These are phyloP conservation scores for Neonectria magnoliae DNA, from an alignment of 2,329 filamentous ascomycete genomes.

Conservation along the genomic window DNA sequence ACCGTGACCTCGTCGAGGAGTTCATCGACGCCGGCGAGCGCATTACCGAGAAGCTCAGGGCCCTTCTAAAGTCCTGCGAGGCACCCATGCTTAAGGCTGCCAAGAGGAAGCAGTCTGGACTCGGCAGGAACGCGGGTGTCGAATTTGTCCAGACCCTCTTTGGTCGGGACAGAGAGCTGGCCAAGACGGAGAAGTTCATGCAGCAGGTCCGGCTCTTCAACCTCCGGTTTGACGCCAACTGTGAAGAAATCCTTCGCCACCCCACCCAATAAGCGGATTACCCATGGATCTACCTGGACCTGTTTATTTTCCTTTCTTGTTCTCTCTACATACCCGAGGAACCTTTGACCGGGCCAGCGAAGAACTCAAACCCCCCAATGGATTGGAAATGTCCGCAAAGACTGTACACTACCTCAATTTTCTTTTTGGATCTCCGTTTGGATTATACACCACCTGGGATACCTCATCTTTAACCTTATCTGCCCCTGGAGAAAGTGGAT, in stretches of 20 bases:
- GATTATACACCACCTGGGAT: conserved; percentile 37
- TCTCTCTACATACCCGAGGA: conserved; percentile 36
- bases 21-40: conserved; percentile 91
- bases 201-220: conserved; percentile 87
- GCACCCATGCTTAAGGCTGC: conserved; percentile 92
- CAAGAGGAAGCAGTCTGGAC: conserved; percentile 72
- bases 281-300: conserved; percentile 38
- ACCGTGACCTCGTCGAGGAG: conserved; percentile 84
- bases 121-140: conserved; percentile 91
- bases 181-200: conserved; percentile 94
- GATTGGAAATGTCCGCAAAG: conserved; percentile 39
- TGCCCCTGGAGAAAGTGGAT: conserved; percentile 37
- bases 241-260: conserved; percentile 82
- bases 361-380: conserved; percentile 31
- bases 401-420: conserved; percentile 45
- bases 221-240: conserved; percentile 95
- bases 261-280: conserved; percentile 61
- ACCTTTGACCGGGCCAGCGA: conserved; percentile 33
- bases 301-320: conserved; percentile 33
- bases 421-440: conserved; percentile 39
- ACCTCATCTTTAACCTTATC: conserved; percentile 38
- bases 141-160: conserved; percentile 98
- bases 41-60: conserved; percentile 84
- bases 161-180: conserved; percentile 87
- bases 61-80: conserved; percentile 90